Evolutionary conservation across 345 rosid species (phyloP).

Genomic region (Aquilaria sinensis): DNA sequence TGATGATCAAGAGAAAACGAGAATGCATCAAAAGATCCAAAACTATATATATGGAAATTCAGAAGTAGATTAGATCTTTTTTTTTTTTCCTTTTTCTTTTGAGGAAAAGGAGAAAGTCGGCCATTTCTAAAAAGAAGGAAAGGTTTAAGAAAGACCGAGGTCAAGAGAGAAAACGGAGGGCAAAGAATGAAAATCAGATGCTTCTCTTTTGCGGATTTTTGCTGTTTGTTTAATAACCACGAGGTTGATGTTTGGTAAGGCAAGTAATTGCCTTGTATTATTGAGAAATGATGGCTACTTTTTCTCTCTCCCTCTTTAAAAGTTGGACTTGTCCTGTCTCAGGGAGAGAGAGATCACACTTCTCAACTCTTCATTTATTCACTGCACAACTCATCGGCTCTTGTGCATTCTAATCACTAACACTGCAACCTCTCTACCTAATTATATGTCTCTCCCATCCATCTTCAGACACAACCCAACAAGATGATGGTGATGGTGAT

Average conservation of each 20-base stretch:
- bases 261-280: conserved; percentile 49
- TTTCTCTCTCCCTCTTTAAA: conserved; percentile 21
- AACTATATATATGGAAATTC: too few species aligned
- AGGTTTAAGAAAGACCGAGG: neutral
- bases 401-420: conserved; percentile 20
- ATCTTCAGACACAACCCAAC: too few species aligned
- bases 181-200: conserved; percentile 26
- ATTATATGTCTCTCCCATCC: neutral
- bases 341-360: conserved; percentile 8
- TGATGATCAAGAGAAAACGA: conserved; percentile 13
- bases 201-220: conserved; percentile 21
- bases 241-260: conserved; percentile 51
- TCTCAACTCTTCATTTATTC: conserved; percentile 28
- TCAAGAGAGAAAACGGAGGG: conserved; percentile 2
- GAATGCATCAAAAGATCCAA: neutral
- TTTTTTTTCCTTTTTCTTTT: too few species aligned
- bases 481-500: too few species aligned
- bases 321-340: conserved; percentile 31
- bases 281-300: conserved; percentile 62
- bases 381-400: conserved; percentile 30
- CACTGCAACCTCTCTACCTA: neutral
- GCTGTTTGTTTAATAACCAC: conserved; percentile 31
- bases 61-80: too few species aligned
- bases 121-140: neutral
- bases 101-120: neutral